Conservation (phyloP, 176 grass and related monocot genomes). For the Eragrostis curvula region DNA sequence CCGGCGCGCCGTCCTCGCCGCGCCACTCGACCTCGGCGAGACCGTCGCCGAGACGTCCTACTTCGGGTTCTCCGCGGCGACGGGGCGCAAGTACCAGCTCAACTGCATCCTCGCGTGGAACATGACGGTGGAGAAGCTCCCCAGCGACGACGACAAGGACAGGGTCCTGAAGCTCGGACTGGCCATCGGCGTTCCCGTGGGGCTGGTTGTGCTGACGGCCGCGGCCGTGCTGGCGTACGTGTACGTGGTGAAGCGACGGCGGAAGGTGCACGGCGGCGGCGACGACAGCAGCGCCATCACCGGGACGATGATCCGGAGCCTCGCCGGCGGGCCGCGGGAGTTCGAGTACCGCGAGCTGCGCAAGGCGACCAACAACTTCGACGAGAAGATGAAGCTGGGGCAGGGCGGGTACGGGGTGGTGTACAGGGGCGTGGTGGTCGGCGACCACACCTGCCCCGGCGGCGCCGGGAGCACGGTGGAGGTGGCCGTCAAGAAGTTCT, state of each 20-base stretch:
- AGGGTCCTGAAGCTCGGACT: neutral
- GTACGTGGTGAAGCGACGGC: slow-evolving; percentile 42
- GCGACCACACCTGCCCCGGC: slow-evolving; percentile 51
- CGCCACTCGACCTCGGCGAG: slow-evolving; percentile 59
- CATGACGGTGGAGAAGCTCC: slow-evolving; percentile 76
- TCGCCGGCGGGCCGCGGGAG: slow-evolving; percentile 80
- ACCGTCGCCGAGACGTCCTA: slow-evolving; percentile 46
- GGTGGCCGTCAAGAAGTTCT: slow-evolving; percentile 95
- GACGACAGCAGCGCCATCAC: slow-evolving; percentile 50
- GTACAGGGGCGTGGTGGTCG: slow-evolving; percentile 64
- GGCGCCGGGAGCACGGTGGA: slow-evolving; percentile 43
- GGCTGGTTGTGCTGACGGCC: neutral
- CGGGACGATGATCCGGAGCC: slow-evolving; percentile 57
- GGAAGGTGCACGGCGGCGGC: slow-evolving; percentile 8
- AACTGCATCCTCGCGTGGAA: slow-evolving; percentile 95
- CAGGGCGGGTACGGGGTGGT: slow-evolving; percentile 88
- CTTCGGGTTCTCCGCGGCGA: slow-evolving; percentile 84
- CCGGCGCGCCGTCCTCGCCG: slow-evolving; percentile 26
- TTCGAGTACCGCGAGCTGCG: slow-evolving; percentile 78
- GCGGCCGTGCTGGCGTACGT: slow-evolving; percentile 33
- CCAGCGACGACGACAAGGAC: neutral
- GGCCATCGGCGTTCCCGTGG: slow-evolving; percentile 47
- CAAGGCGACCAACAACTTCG: slow-evolving; percentile 85
- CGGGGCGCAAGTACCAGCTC: slow-evolving; percentile 70
- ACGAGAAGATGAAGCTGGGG: slow-evolving; percentile 86